Percentiles rank a stretch among this genome's conserved stretches.
Conservation (phyloP, 352 stramenopile genomes). For the Phytophthora cryptogea region DNA sequence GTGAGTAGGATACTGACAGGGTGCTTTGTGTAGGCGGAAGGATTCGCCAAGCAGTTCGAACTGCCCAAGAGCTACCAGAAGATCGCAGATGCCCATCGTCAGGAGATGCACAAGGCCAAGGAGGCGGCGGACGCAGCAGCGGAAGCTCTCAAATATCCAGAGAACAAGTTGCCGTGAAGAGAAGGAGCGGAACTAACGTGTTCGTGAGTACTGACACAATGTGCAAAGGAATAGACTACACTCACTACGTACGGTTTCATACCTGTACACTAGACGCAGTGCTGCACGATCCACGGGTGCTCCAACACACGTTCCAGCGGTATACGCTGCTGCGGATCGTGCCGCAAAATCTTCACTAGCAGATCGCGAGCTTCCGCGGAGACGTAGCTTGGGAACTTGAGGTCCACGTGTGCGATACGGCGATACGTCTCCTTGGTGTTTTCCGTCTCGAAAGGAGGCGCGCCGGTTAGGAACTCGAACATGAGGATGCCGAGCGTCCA, state of each 20-base stretch:
- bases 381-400: slow-evolving; percentile 95
- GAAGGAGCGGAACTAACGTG: slow-evolving; percentile 1
- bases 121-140: slow-evolving; percentile 11
- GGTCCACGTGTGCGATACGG: slow-evolving; percentile 95
- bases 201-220: slow-evolving; percentile 28
- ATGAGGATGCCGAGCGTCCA: slow-evolving; percentile 99
- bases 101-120: slow-evolving; percentile 28
- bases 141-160: slow-evolving; percentile 14
- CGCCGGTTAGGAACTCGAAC: slow-evolving; percentile 98
- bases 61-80: slow-evolving; percentile 68
- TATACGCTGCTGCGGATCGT: slow-evolving; percentile 95
- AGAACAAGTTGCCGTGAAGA: slow-evolving; percentile 11
- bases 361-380: slow-evolving; percentile 92
- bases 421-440: slow-evolving; percentile 94
- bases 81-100: slow-evolving; percentile 58
- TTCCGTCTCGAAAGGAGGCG: slow-evolving; percentile 98
- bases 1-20: slow-evolving; percentile 4
- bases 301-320: slow-evolving; percentile 91
- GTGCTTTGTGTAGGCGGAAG: slow-evolving; percentile 41
- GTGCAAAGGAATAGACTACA: slow-evolving; percentile 40
- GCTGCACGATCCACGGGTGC: slow-evolving; percentile 95
- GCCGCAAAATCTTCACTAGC: slow-evolving; percentile 94
- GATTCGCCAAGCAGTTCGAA: slow-evolving; percentile 82
- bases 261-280: slow-evolving; percentile 51
- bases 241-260: slow-evolving; percentile 19